Conservation (phyloP, 352 stramenopile species). For the Phytophthora pini region DNA sequence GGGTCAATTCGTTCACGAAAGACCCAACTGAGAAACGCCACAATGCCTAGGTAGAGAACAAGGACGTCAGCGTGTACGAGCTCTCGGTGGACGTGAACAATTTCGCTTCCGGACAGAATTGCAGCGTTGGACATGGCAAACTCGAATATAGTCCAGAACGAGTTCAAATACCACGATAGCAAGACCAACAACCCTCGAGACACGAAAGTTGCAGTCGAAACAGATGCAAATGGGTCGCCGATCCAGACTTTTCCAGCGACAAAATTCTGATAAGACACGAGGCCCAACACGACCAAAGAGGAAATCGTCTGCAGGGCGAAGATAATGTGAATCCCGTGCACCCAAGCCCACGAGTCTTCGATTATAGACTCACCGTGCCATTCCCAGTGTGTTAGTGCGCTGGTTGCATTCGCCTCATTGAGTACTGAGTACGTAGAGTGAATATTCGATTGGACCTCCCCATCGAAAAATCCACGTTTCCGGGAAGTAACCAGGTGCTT, state of each 20-base stretch:
- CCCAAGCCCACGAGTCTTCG: constrained; percentile 45
- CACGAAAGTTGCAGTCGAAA: constrained; percentile 31
- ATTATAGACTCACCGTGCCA: constrained; percentile 27
- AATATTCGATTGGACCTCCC: constrained; percentile 37
- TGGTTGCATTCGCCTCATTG: constrained; percentile 5
- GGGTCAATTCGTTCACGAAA: constrained; percentile 34
- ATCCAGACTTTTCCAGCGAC: constrained; percentile 36
- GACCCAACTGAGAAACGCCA: constrained; percentile 20
- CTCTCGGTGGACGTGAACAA: constrained; percentile 26
- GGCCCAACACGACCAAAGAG: constrained; percentile 29
- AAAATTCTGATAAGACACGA: constrained; percentile 27
- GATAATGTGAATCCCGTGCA: constrained; percentile 42
- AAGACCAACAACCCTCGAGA: constrained; percentile 25
- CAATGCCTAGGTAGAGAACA: constrained; percentile 29
- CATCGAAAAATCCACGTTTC: constrained; percentile 38
- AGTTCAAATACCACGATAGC: constrained; percentile 35
- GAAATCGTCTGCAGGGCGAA: constrained; percentile 33
- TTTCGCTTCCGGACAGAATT: constrained; percentile 5
- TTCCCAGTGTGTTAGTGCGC: constrained; percentile 16
- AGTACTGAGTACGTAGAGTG: constrained; percentile 28
- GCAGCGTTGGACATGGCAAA: constrained; percentile 38
- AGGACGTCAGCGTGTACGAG: constrained; percentile 43
- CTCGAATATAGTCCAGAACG: constrained; percentile 43
- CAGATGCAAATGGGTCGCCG: constrained; percentile 43
- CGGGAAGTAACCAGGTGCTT: constrained; percentile 35